A percentile compares a stretch with the other conserved stretches of the same genome.
phyloP scores from a whole-genome alignment of 1,139 yeast species.

The Hansenula anomala region DNA sequence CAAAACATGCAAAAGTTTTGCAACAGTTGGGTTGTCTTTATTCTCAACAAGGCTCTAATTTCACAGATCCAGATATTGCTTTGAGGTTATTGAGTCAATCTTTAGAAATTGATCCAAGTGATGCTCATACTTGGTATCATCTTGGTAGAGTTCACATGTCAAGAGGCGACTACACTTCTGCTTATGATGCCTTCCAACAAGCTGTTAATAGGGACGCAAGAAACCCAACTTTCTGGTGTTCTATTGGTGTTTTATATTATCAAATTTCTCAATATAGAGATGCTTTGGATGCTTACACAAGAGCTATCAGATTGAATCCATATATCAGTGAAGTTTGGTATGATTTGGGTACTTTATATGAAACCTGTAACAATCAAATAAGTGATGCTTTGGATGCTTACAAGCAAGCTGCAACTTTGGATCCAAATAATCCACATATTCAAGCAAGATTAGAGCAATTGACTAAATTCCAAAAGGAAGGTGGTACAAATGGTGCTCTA shows the following conservation, averaged over 20 bases:
- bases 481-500: conserved; percentile 43
- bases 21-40: conserved; percentile 95
- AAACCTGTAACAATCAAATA: conserved; percentile 93
- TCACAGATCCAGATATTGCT: conserved; percentile 81
- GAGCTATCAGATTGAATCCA: conserved; percentile 94
- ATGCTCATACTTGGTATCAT: conserved; percentile 97
- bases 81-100: conserved; percentile 78
- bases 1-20: conserved; percentile 90
- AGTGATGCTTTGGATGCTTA: conserved; percentile 95
- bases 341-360: conserved; percentile 93
- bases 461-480: conserved; percentile 69
- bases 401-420: conserved; percentile 91
- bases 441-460: conserved; percentile 88
- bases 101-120: conserved; percentile 81
- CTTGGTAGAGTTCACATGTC: conserved; percentile 97
- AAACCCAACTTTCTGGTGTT: conserved; percentile 98
- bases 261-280: conserved; percentile 95
- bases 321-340: conserved; percentile 98
- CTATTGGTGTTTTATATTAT: conserved; percentile 93
- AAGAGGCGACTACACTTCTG: conserved; percentile 89
- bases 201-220: conserved; percentile 96
- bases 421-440: conserved; percentile 91
- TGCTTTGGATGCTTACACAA: conserved; percentile 94
- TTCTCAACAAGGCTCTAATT: conserved; percentile 71
- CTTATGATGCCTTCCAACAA: conserved; percentile 97